Evolutionary conservation across 1,139 yeast species (phyloP).

Genomic region (Hyphopichia pseudoburtonii): DNA sequence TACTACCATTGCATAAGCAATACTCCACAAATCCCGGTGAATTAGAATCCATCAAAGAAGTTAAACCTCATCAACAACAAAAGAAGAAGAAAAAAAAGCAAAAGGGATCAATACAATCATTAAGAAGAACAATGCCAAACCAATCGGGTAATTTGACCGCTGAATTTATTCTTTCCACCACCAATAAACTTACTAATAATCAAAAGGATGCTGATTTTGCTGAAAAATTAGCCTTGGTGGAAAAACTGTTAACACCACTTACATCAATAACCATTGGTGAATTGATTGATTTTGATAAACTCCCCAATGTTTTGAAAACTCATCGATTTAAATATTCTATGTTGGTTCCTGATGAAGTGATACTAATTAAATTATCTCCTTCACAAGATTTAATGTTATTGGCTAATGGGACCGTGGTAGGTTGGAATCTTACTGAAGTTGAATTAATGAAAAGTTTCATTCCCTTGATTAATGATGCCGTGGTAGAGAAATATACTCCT

Average conservation of each 20-base stretch:
- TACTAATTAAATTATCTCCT: constrained; percentile 33
- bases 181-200: constrained; percentile 5
- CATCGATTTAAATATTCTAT: constrained; percentile 35
- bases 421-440: constrained; percentile 73
- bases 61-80: not conserved
- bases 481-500: constrained; percentile 41
- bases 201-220: too few species aligned
- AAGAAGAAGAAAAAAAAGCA: constrained; percentile 1
- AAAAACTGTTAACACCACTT: constrained; percentile 19
- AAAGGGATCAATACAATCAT: constrained; percentile 1
- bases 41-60: not conserved
- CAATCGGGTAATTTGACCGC: not conserved
- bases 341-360: constrained; percentile 73
- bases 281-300: constrained; percentile 54
- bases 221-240: constrained; percentile 6
- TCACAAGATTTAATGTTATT: constrained; percentile 57
- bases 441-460: constrained; percentile 51
- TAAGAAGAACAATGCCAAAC: constrained; percentile 2
- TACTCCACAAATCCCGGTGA: too few species aligned
- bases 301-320: constrained; percentile 26
- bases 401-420: constrained; percentile 73
- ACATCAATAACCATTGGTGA: constrained; percentile 75
- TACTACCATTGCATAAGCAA: too few species aligned
- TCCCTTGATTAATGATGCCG: constrained; percentile 37
- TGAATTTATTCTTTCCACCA: not conserved